phyloP scores from a whole-genome alignment of 331 rosid species.

The Rosa hybrid region DNA sequence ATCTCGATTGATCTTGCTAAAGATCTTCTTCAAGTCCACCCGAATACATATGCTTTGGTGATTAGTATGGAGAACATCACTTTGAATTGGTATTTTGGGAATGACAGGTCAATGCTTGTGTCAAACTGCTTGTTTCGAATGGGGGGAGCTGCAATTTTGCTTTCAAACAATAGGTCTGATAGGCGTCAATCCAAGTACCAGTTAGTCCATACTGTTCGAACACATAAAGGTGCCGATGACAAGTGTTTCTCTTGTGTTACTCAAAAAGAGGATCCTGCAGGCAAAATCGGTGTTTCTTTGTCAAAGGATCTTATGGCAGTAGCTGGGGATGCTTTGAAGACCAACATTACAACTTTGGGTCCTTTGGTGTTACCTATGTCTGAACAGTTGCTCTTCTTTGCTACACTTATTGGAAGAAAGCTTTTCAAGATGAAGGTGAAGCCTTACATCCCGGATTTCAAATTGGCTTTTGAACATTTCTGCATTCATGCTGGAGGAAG shows the following conservation, averaged over 20 bases:
- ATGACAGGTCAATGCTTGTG: slow-evolving; percentile 57
- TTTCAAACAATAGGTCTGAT: slow-evolving; percentile 40
- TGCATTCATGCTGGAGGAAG: slow-evolving; percentile 67
- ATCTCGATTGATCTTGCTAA: slow-evolving; percentile 59
- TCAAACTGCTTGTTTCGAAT: slow-evolving; percentile 60
- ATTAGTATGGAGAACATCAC: slow-evolving; percentile 64
- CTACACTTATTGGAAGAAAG: slow-evolving; percentile 42
- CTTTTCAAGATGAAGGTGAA: slow-evolving; percentile 50
- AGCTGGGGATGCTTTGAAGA: slow-evolving; percentile 59
- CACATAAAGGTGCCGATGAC: slow-evolving; percentile 57
- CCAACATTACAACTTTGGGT: slow-evolving; percentile 62
- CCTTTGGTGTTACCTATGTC: slow-evolving; percentile 62
- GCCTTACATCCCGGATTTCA: slow-evolving; percentile 63
- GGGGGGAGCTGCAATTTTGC: slow-evolving; percentile 64
- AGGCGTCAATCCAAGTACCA: slow-evolving; percentile 45
- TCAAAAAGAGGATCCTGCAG: slow-evolving; percentile 44
- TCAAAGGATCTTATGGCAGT: slow-evolving; percentile 59
- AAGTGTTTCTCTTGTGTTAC: slow-evolving; percentile 52
- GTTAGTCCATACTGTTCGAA: slow-evolving; percentile 50
- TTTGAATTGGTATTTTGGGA: slow-evolving; percentile 62
- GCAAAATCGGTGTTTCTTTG: slow-evolving; percentile 51
- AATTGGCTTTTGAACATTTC: slow-evolving; percentile 62
- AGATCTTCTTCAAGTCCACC: slow-evolving; percentile 58
- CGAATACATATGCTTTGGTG: slow-evolving; percentile 51
- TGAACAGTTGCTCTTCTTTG: slow-evolving; percentile 54